Evolutionary conservation across 805 yeast species (phyloP).

Genomic region (Metschnikowia proteae): DNA sequence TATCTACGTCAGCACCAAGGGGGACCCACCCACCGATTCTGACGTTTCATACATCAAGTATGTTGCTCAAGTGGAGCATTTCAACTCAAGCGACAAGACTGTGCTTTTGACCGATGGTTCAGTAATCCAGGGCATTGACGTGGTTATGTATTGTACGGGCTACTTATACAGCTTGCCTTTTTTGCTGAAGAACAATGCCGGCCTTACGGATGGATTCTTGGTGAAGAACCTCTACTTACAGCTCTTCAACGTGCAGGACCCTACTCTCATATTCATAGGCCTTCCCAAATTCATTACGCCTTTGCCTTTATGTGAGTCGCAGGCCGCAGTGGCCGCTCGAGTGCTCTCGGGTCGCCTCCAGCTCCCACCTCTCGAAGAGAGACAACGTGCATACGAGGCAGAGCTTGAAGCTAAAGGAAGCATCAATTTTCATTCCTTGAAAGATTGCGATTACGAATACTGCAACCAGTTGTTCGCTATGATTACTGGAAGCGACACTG

Average conservation of each 20-base stretch:
- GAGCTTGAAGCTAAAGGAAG: slow-evolving; percentile 12
- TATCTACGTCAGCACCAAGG: slow-evolving; percentile 16
- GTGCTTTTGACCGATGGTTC: slow-evolving; percentile 12
- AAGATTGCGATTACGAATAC: slow-evolving; percentile 19
- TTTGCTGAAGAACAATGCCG: slow-evolving; percentile 9
- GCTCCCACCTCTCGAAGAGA: slow-evolving; percentile 11
- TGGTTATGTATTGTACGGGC: slow-evolving; percentile 19
- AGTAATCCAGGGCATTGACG: slow-evolving; percentile 11
- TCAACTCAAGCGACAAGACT: slow-evolving; percentile 8
- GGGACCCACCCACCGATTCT: slow-evolving; percentile 8
- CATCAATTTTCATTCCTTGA: slow-evolving; percentile 19
- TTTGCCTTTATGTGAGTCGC: slow-evolving; percentile 18
- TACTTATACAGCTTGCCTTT: slow-evolving; percentile 18
- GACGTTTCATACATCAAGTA: slow-evolving; percentile 10
- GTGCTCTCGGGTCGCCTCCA: slow-evolving; percentile 15
- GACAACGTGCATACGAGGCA: slow-evolving; percentile 7
- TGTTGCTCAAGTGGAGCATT: slow-evolving; percentile 8
- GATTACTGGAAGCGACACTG: slow-evolving; percentile 12
- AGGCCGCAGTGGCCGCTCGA: slow-evolving; percentile 18
- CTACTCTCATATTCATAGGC: slow-evolving; percentile 16
- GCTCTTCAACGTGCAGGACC: slow-evolving; percentile 16
- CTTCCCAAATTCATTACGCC: slow-evolving; percentile 16
- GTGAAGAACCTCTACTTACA: slow-evolving; percentile 16
- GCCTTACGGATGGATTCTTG: slow-evolving; percentile 13
- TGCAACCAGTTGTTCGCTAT: slow-evolving; percentile 19